Conservation (phyloP, 2,329 filamentous ascomycete genomes). For the Dactylonectria macrodidyma region DNA sequence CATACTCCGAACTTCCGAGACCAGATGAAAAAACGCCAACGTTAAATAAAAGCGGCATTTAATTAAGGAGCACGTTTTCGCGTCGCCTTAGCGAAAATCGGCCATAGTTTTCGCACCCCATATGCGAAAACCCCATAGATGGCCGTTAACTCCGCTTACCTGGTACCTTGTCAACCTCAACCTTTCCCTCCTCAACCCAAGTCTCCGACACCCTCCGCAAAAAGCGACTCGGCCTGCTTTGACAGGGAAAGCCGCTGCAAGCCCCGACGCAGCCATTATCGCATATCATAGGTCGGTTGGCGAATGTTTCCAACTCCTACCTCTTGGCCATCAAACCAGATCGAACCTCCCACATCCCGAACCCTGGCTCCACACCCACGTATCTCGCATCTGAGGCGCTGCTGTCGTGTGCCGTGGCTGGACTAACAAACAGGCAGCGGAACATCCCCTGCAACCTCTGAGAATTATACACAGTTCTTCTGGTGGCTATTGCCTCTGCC, state of each 20-base stretch:
- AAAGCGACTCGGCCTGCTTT: background rate
- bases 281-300: constrained; percentile 3
- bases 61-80: constrained; percentile 26
- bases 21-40: background rate
- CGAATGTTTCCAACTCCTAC: constrained; percentile 9
- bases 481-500: constrained; percentile 15
- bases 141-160: constrained; percentile 33
- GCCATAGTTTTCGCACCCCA: constrained; percentile 30
- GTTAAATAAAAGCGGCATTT: constrained; percentile 32
- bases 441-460: constrained; percentile 32
- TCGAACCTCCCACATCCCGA: constrained; percentile 24
- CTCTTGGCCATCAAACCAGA: constrained; percentile 1
- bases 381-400: constrained; percentile 36
- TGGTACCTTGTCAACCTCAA: constrained; percentile 22
- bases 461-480: constrained; percentile 19
- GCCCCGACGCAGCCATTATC: background rate
- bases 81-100: constrained; percentile 31
- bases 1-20: background rate
- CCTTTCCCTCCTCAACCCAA: constrained; percentile 25
- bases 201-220: constrained; percentile 19
- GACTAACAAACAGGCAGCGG: constrained; percentile 42
- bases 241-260: background rate
- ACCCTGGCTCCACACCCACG: constrained; percentile 43
- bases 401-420: constrained; percentile 39
- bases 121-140: constrained; percentile 32